Conservation (phyloP, 2,329 filamentous ascomycete genomes). For the Penicillium sp. region DNA sequence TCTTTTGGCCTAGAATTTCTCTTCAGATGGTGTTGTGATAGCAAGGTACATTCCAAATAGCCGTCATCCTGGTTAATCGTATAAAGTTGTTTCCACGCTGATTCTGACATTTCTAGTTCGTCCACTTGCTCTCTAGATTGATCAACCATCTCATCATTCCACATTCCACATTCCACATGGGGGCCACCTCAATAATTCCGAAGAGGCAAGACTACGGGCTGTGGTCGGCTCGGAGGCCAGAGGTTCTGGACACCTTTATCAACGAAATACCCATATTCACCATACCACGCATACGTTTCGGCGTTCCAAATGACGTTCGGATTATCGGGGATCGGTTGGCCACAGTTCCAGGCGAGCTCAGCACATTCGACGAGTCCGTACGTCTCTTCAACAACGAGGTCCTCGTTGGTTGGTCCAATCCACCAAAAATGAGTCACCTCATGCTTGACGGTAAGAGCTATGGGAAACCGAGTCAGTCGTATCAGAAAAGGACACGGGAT, state of each 20-base stretch:
- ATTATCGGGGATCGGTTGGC: background rate
- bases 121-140: background rate
- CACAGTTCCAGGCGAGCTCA: background rate
- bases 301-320: background rate
- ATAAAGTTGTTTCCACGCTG: no score
- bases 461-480: background rate
- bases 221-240: background rate
- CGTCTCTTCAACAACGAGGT: background rate
- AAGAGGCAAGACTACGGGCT: background rate
- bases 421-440: background rate
- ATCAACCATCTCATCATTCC: slow-evolving; percentile 1
- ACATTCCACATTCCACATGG: background rate
- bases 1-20: no score
- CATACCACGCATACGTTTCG: background rate
- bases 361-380: background rate
- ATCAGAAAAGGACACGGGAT: background rate
- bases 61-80: no score
- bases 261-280: slow-evolving; percentile 1
- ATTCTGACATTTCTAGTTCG: no score
- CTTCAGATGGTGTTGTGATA: no score
- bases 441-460: background rate
- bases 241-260: background rate
- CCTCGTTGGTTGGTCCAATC: background rate
- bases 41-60: no score
- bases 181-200: background rate